These are phyloP conservation scores for Hibiscus mutabilis DNA, from an alignment of 345 rosid species.

Conservation along the genomic window DNA sequence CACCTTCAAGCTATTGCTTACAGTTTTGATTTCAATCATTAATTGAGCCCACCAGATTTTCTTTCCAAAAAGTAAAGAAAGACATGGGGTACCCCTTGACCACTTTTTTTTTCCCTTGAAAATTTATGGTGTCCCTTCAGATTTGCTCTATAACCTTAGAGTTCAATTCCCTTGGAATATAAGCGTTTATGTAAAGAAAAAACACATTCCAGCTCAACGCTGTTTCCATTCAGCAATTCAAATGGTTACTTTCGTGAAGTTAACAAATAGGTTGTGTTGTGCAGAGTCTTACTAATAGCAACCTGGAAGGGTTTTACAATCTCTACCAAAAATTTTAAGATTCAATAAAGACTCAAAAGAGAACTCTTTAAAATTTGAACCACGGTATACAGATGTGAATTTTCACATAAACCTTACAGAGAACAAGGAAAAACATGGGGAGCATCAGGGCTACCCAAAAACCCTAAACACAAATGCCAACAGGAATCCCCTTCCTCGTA, in stretches of 20 bases:
- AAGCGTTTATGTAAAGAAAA: not conserved
- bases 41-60: not conserved
- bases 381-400: not conserved
- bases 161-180: not conserved
- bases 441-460: too few relatives aligned
- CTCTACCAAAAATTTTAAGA: not conserved
- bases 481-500: not conserved
- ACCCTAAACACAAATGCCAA: conserved; percentile 5
- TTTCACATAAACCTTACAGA: conserved; percentile 8
- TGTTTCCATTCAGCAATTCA: not conserved
- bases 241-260: not conserved
- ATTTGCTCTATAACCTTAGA: not conserved
- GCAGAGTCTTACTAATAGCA: not conserved
- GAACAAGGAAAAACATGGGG: not conserved
- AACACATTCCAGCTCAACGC: not conserved
- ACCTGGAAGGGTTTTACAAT: not conserved
- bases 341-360: not conserved
- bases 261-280: conserved; percentile 6
- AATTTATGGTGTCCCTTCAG: not conserved
- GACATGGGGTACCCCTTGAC: not conserved
- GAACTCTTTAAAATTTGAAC: not conserved
- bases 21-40: not conserved
- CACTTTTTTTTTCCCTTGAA: not conserved
- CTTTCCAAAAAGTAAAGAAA: not conserved
- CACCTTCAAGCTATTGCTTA: not conserved